A percentile compares a stretch with the other conserved stretches of the same genome.
These are phyloP conservation scores for Saccharomycopsis sp. DNA, from an alignment of 805 yeast genomes.

Conservation along the genomic window DNA sequence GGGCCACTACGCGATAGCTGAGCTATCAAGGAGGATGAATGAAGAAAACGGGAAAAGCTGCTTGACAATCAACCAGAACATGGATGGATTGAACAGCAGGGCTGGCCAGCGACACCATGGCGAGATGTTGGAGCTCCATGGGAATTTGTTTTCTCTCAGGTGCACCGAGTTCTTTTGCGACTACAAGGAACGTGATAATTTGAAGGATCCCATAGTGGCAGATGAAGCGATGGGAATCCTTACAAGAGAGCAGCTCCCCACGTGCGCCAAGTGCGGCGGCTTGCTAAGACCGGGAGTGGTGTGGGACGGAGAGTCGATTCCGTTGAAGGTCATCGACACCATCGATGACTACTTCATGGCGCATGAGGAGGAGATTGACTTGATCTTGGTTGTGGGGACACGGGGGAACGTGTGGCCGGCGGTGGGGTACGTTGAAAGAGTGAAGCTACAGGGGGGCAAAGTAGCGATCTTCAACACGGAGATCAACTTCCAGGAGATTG, in stretches of 20 bases:
- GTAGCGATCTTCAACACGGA: slow-evolving; percentile 80
- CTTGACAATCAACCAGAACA: slow-evolving; percentile 73
- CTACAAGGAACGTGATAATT: slow-evolving; percentile 44
- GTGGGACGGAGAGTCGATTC: slow-evolving; percentile 90
- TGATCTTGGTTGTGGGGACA: slow-evolving; percentile 78
- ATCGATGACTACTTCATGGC: slow-evolving; percentile 61
- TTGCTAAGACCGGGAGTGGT: slow-evolving; percentile 82
- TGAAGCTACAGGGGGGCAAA: slow-evolving; percentile 62
- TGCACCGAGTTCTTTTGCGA: slow-evolving; percentile 75
- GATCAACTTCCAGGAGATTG: slow-evolving; percentile 34
- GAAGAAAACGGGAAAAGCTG: slow-evolving; percentile 27
- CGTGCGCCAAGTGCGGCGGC: slow-evolving; percentile 67
- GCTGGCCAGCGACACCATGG: slow-evolving; percentile 48
- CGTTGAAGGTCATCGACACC: slow-evolving; percentile 48
- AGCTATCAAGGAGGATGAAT: slow-evolving; percentile 37
- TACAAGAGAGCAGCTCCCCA: slow-evolving; percentile 46
- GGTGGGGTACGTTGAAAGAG: slow-evolving; percentile 79
- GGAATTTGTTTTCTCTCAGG: slow-evolving; percentile 59
- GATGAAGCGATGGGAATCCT: not conserved
- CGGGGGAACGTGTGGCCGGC: slow-evolving; percentile 88
- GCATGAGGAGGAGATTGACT: slow-evolving; percentile 43
- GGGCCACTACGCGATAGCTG: slow-evolving; percentile 66
- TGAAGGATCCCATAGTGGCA: slow-evolving; percentile 38
- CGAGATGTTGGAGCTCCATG: slow-evolving; percentile 61
- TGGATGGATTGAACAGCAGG: slow-evolving; percentile 63